These are phyloP conservation scores for Ilex asprella DNA, from an alignment of 257 asterid species.

Conservation along the genomic window DNA sequence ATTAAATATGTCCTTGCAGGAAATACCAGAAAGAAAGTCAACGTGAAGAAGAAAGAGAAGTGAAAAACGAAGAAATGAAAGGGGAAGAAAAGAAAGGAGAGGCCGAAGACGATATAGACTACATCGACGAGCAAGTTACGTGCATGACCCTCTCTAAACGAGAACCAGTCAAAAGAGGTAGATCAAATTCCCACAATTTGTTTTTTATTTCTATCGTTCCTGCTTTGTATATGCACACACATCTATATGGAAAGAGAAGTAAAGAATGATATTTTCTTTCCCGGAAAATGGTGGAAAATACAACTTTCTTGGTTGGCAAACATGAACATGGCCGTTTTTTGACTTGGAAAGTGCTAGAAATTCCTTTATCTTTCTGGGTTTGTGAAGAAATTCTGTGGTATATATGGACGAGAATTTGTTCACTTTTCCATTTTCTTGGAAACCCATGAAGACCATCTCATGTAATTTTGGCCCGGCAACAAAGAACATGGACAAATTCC, in stretches of 20 bases:
- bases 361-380: too few relatives aligned
- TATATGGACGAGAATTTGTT: too few relatives aligned
- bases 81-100: neutral
- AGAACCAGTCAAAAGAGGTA: constrained; percentile 39
- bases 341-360: neutral
- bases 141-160: constrained; percentile 36
- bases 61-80: constrained; percentile 14
- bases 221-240: too few relatives aligned
- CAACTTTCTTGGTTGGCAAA: neutral
- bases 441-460: too few relatives aligned
- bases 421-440: too few relatives aligned
- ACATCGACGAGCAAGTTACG: constrained; percentile 27
- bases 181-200: neutral
- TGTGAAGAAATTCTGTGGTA: too few relatives aligned
- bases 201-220: neutral
- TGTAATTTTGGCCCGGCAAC: too few relatives aligned
- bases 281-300: neutral
- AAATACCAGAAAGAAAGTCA: constrained; percentile 29
- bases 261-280: neutral
- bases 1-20: constrained; percentile 24
- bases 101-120: constrained; percentile 6
- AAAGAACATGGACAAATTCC: too few relatives aligned
- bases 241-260: neutral
- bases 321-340: neutral
- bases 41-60: constrained; percentile 10